Conservation (phyloP, 2,329 filamentous ascomycete genomes). For the Fusarium azukiicola region DNA sequence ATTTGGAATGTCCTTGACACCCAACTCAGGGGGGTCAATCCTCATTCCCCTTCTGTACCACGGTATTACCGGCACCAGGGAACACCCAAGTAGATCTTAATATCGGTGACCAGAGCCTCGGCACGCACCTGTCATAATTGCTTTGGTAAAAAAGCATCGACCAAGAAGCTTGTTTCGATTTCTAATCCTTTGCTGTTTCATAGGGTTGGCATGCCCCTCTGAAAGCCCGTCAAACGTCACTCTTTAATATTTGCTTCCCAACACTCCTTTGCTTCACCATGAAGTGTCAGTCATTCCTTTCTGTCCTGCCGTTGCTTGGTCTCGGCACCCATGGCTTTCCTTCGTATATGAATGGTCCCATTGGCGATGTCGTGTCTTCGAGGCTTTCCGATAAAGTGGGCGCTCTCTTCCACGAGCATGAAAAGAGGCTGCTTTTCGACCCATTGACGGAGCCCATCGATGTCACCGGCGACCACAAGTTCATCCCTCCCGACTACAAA, state of each 20-base stretch:
- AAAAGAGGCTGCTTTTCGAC: conserved; percentile 18
- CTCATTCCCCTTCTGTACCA: not conserved
- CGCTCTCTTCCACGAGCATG: conserved; percentile 1
- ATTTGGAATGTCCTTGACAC: not conserved
- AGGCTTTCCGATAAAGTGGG: conserved; percentile 22
- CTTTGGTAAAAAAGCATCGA: not conserved
- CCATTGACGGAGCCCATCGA: conserved; percentile 22
- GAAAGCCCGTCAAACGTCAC: not conserved
- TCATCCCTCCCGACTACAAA: conserved; percentile 52
- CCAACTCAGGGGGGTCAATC: conserved; percentile 12
- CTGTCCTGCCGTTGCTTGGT: not conserved
- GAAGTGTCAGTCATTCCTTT: conserved; percentile 30
- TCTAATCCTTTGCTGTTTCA: conserved; percentile 24
- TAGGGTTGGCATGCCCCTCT: not conserved
- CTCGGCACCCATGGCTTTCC: conserved; percentile 18
- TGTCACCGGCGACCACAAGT: conserved; percentile 47
- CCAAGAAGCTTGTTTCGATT: conserved; percentile 28
- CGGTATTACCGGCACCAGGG: conserved; percentile 8
- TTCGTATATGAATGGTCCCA: conserved; percentile 12
- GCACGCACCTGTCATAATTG: not conserved
- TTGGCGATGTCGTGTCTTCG: conserved; percentile 3
- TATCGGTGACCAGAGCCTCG: not conserved
- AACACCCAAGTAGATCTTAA: conserved; percentile 24
- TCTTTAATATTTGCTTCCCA: not conserved
- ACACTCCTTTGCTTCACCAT: conserved; percentile 22